phyloP scores from a whole-genome alignment of 2,329 filamentous ascomycete species.

The Xylaria hypoxylon region DNA sequence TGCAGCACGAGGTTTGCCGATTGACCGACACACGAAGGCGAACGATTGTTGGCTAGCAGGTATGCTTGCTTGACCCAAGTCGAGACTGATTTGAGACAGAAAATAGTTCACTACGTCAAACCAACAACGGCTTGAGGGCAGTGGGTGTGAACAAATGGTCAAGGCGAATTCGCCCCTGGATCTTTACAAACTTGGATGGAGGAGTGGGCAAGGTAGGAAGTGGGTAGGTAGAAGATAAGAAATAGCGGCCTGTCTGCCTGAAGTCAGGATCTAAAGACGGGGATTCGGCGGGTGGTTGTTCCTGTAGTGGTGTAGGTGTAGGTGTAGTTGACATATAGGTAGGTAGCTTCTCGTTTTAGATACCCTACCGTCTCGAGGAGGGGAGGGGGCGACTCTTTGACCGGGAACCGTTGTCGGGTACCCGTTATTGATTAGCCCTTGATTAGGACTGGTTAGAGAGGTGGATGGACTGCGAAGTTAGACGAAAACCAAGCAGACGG shows the following conservation, averaged over 20 bases:
- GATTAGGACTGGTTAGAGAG: constrained; percentile 5
- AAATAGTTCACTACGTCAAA: constrained; percentile 19
- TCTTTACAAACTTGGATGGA: constrained; percentile 40
- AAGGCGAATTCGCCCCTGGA: constrained; percentile 37
- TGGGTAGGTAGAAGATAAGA: constrained; percentile 34
- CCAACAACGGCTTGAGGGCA: constrained; percentile 10
- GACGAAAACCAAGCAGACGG: constrained; percentile 9
- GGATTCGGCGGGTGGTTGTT: constrained; percentile 32
- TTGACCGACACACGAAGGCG: constrained; percentile 6
- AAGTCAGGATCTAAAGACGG: constrained; percentile 29
- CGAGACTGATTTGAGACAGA: constrained; percentile 6
- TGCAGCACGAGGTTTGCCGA: constrained; percentile 3
- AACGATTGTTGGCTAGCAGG: constrained; percentile 14
- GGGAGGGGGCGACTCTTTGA: constrained; percentile 21
- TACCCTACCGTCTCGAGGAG: constrained; percentile 18
- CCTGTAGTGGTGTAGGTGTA: constrained; percentile 15
- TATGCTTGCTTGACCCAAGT: constrained; percentile 12
- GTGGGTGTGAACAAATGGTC: constrained; percentile 29
- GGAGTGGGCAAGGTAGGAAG: constrained; percentile 29
- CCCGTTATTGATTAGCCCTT: constrained; percentile 1
- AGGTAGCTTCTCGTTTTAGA: no score
- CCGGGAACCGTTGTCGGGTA: no score
- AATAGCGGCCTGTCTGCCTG: constrained; percentile 44
- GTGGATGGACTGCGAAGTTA: constrained; percentile 13
- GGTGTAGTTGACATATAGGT: constrained; percentile 3